Evolutionary conservation across 2,329 filamentous ascomycete genomes (phyloP).

Genomic region (Cercospora sojina): DNA sequence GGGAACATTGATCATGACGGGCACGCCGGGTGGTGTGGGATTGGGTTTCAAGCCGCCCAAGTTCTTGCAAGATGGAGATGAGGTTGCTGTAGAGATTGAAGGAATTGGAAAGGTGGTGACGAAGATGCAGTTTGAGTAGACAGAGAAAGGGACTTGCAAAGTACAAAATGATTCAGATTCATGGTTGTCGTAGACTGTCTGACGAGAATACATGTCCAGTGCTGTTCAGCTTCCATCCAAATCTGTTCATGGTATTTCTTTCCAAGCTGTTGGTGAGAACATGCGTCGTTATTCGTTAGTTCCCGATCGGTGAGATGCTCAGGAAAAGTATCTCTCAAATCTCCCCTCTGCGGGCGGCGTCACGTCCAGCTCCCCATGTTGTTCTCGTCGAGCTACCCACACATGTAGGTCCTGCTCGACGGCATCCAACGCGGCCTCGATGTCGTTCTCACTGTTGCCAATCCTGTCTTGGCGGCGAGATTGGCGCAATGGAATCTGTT

Average conservation of each 20-base stretch:
- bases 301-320: not conserved
- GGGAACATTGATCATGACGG: constrained; percentile 53
- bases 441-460: constrained; percentile 28
- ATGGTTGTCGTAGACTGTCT: not conserved
- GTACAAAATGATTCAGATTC: not conserved
- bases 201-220: not conserved
- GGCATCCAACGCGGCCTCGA: constrained; percentile 25
- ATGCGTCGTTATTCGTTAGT: not conserved
- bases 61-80: constrained; percentile 38
- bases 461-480: constrained; percentile 3
- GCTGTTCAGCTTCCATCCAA: not conserved
- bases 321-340: constrained; percentile 34
- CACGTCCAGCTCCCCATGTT: constrained; percentile 27
- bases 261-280: not conserved
- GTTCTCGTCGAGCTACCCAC: constrained; percentile 27
- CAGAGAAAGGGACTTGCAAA: not conserved
- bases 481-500: not conserved
- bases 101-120: constrained; percentile 38
- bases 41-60: constrained; percentile 36
- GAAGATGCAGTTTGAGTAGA: constrained; percentile 37
- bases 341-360: constrained; percentile 37
- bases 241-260: not conserved
- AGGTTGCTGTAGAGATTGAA: constrained; percentile 38
- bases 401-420: constrained; percentile 30
- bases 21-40: constrained; percentile 46